A percentile compares a stretch with the other conserved stretches of the same genome.
Conservation (phyloP, 78 protist genomes). For the Protostelium mycophagum region DNA sequence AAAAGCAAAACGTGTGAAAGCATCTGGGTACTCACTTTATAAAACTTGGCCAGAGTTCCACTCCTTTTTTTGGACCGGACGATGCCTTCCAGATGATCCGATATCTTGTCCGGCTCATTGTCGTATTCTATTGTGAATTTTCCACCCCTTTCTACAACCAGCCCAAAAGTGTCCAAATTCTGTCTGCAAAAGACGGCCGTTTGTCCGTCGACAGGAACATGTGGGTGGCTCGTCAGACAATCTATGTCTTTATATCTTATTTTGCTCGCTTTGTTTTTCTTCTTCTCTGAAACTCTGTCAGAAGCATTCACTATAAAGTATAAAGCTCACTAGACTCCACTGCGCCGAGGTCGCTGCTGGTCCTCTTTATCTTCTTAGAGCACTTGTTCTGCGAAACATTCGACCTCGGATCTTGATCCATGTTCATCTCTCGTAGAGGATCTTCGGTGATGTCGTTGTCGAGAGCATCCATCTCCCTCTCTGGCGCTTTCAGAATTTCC, state of each 20-base stretch:
- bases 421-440: too few species aligned
- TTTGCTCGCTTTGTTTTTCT: background rate
- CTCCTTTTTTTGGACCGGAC: background rate
- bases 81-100: background rate
- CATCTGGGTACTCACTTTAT: background rate
- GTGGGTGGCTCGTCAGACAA: background rate
- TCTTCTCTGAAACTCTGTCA: background rate
- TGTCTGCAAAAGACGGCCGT: background rate
- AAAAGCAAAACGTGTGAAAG: too few species aligned
- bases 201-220: background rate
- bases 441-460: too few species aligned
- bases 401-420: too few species aligned
- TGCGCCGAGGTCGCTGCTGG: too few species aligned
- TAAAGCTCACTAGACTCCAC: too few species aligned
- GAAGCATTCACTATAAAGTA: too few species aligned
- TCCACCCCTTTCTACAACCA: background rate
- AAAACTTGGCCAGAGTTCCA: background rate
- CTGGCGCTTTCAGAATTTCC: too few species aligned
- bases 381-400: too few species aligned
- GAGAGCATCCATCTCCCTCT: too few species aligned
- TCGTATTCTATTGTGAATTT: background rate
- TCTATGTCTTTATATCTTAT: background rate
- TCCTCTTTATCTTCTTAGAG: too few species aligned
- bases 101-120: background rate
- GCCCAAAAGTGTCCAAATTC: background rate